Evolutionary conservation across 257 asterid genomes (phyloP).

Genomic region (Przewalskia tangutica): DNA sequence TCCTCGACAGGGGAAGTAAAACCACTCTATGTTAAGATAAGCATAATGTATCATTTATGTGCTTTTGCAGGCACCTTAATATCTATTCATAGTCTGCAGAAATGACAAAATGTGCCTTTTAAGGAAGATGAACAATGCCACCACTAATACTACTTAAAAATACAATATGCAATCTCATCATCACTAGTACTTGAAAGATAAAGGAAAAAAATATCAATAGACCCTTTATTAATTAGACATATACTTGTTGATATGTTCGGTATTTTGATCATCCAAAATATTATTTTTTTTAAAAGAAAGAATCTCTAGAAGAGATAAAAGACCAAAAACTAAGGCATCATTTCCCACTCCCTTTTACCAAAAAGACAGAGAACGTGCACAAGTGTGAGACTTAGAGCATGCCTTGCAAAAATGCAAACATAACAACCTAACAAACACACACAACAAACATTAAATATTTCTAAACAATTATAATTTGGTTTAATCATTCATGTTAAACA

Average conservation of each 20-base stretch:
- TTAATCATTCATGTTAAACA: conserved; percentile 9
- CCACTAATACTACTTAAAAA: background rate
- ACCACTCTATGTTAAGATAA: background rate
- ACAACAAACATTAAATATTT: conserved; percentile 10
- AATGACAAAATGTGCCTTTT: background rate
- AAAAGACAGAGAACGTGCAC: conserved; percentile 39
- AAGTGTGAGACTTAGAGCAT: conserved; percentile 29
- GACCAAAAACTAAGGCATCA: conserved; percentile 14
- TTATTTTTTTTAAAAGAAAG: background rate
- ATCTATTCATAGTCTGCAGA: background rate
- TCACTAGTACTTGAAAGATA: background rate
- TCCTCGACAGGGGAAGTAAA: background rate
- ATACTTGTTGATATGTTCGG: conserved; percentile 7
- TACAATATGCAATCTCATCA: background rate
- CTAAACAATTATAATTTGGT: conserved; percentile 24
- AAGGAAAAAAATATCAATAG: background rate
- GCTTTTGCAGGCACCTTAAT: background rate
- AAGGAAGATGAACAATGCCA: background rate
- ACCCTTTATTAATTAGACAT: background rate
- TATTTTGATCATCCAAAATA: background rate
- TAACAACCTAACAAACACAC: conserved; percentile 15
- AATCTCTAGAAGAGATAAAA: conserved; percentile 10
- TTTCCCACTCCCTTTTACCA: background rate
- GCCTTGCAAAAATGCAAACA: conserved; percentile 19
- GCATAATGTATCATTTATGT: background rate